phyloP scores from a whole-genome alignment of 2,329 filamentous ascomycete species.

The Paecilomyces formosus region DNA sequence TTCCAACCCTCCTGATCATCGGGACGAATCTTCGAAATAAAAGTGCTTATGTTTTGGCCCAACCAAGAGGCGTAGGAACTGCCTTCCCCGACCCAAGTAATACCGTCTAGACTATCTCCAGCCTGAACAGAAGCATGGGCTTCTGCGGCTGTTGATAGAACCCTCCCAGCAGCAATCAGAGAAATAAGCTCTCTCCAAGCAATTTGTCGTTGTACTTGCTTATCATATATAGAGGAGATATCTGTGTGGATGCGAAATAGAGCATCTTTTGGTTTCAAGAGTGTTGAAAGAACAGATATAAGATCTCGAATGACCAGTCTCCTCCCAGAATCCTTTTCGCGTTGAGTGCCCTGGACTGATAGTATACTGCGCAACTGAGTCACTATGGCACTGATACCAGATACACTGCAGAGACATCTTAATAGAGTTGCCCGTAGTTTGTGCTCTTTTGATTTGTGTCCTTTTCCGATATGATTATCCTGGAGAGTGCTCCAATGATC shows the following conservation, averaged over 20 bases:
- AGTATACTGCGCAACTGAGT: constrained; percentile 60
- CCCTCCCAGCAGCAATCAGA: constrained; percentile 52
- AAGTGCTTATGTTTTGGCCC: constrained; percentile 51
- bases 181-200: constrained; percentile 58
- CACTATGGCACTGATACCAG: constrained; percentile 70
- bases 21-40: constrained; percentile 36
- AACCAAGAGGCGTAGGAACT: constrained; percentile 64
- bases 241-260: constrained; percentile 39
- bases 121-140: constrained; percentile 34
- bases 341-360: constrained; percentile 13
- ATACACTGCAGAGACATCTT: constrained; percentile 61
- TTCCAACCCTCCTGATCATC: constrained; percentile 22
- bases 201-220: constrained; percentile 40
- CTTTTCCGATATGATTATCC: constrained; percentile 8
- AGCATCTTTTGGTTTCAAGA: constrained; percentile 39
- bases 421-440: constrained; percentile 45
- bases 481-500: constrained; percentile 70
- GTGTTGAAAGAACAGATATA: constrained; percentile 26
- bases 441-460: constrained; percentile 7
- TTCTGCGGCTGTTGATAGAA: constrained; percentile 53
- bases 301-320: constrained; percentile 26
- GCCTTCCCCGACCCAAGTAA: constrained; percentile 59
- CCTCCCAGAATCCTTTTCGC: constrained; percentile 26
- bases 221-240: constrained; percentile 32
- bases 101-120: constrained; percentile 13